phyloP scores from a whole-genome alignment of 2,329 filamentous ascomycete genomes.

The Fusarium pseudograminearum region DNA sequence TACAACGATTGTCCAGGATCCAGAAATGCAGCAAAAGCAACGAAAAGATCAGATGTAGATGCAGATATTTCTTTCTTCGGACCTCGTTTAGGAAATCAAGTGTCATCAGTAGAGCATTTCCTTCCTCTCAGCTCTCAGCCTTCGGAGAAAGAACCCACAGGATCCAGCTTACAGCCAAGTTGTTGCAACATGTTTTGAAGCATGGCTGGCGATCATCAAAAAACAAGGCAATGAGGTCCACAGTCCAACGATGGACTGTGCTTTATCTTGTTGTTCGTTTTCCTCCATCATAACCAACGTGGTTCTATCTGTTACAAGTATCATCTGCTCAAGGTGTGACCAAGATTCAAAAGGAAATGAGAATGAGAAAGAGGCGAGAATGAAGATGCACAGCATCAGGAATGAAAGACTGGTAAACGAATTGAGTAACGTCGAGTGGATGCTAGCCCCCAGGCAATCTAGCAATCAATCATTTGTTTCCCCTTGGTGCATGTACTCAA shows the following conservation, averaged over 20 bases:
- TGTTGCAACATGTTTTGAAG: not conserved
- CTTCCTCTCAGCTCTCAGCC: not conserved
- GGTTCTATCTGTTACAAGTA: slow-evolving; percentile 11
- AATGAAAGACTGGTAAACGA: slow-evolving; percentile 25
- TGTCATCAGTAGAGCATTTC: not conserved
- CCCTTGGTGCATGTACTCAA: not conserved
- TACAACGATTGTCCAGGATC: slow-evolving; percentile 22
- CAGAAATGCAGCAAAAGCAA: slow-evolving; percentile 4
- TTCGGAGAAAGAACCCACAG: not conserved
- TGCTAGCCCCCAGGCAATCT: slow-evolving; percentile 1
- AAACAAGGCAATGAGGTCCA: not conserved
- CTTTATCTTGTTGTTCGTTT: not conserved
- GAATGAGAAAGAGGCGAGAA: slow-evolving; percentile 26
- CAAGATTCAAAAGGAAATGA: slow-evolving; percentile 23
- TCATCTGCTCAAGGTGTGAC: slow-evolving; percentile 7
- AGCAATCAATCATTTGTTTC: slow-evolving; percentile 3
- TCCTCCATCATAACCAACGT: not conserved
- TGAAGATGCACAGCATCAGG: slow-evolving; percentile 34
- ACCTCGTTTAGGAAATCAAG: not conserved
- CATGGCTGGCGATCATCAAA: not conserved
- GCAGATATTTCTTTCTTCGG: not conserved
- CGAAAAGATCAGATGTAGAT: not conserved
- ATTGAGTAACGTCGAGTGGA: slow-evolving; percentile 29
- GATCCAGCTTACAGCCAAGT: not conserved
- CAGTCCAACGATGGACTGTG: not conserved